phyloP scores from a whole-genome alignment of 768 basidiomycete species.

The Suillus luteus region DNA sequence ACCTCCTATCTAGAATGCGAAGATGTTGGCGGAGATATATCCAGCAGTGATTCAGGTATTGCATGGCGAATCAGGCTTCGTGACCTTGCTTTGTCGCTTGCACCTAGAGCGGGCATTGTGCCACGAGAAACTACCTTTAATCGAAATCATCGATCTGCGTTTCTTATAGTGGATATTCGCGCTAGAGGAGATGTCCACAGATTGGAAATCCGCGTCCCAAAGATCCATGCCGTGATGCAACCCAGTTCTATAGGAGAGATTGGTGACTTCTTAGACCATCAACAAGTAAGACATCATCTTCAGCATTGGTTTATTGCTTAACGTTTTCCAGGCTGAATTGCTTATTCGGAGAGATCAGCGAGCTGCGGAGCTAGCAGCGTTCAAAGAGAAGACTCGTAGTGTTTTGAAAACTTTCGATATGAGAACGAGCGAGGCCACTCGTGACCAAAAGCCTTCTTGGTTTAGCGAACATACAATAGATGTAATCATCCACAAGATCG shows the following conservation, averaged over 20 bases:
- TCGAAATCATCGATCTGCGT: constrained; percentile 72
- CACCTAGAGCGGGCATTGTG: constrained; percentile 49
- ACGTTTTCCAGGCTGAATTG: constrained; percentile 63
- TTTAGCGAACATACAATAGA: constrained; percentile 55
- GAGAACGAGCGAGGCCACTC: constrained; percentile 37
- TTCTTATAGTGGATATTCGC: constrained; percentile 78
- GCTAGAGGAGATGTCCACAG: constrained; percentile 37
- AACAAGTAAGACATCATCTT: constrained; percentile 56
- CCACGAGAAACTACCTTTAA: constrained; percentile 47
- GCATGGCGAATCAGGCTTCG: constrained; percentile 72
- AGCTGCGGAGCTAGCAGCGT: constrained; percentile 73
- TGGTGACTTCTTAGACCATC: constrained; percentile 84
- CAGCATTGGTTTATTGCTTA: constrained; percentile 13
- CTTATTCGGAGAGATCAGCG: constrained; percentile 73
- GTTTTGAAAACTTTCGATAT: constrained; percentile 78
- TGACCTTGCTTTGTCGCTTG: constrained; percentile 83
- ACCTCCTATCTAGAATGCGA: constrained; percentile 75
- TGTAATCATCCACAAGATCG: constrained; percentile 65
- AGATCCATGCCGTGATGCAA: constrained; percentile 92
- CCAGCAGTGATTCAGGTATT: constrained; percentile 43
- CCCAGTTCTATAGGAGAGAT: constrained; percentile 90
- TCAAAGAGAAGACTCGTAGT: constrained; percentile 77
- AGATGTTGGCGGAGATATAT: constrained; percentile 65
- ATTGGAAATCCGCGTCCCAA: constrained; percentile 62
- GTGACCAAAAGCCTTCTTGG: constrained; percentile 44